Percentiles rank a stretch among this genome's conserved stretches.
phyloP scores from a whole-genome alignment of 805 yeast genomes.

The Candida piceae region DNA sequence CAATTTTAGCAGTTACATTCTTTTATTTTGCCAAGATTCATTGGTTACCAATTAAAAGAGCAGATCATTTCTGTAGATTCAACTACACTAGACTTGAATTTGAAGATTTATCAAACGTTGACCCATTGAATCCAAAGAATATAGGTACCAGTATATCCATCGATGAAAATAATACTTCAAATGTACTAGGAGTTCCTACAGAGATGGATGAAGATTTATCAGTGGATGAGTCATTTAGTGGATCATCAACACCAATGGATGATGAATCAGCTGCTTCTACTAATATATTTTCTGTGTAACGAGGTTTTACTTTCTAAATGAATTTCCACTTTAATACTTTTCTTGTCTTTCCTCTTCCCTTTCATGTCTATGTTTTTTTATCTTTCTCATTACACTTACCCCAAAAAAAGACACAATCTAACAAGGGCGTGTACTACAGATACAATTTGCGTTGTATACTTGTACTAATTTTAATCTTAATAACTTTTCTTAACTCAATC shows the following conservation, averaged over 20 bases:
- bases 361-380: too few relatives aligned
- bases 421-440: too few relatives aligned
- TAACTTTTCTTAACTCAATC: too few relatives aligned
- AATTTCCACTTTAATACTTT: background rate
- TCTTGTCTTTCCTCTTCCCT: background rate
- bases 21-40: slow-evolving; percentile 66
- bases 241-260: slow-evolving; percentile 18
- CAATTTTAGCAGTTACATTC: slow-evolving; percentile 63
- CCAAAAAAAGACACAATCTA: too few relatives aligned
- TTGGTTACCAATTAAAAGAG: slow-evolving; percentile 53
- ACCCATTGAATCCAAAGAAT: slow-evolving; percentile 28
- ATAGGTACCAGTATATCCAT: slow-evolving; percentile 6
- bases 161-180: background rate
- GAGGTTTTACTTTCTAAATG: too few relatives aligned
- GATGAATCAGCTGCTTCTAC: slow-evolving; percentile 15
- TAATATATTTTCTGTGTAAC: slow-evolving; percentile 14
- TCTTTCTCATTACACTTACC: too few relatives aligned
- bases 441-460: too few relatives aligned
- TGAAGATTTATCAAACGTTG: slow-evolving; percentile 27
- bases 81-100: slow-evolving; percentile 44
- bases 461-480: too few relatives aligned
- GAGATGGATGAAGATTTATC: slow-evolving; percentile 13
- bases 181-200: background rate
- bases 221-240: slow-evolving; percentile 14
- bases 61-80: slow-evolving; percentile 62